Evolutionary conservation across 2,329 filamentous ascomycete species (phyloP), one percentile per base, ranked within the genome.

Genomic region (Stromatinia cepivora): DNA sequence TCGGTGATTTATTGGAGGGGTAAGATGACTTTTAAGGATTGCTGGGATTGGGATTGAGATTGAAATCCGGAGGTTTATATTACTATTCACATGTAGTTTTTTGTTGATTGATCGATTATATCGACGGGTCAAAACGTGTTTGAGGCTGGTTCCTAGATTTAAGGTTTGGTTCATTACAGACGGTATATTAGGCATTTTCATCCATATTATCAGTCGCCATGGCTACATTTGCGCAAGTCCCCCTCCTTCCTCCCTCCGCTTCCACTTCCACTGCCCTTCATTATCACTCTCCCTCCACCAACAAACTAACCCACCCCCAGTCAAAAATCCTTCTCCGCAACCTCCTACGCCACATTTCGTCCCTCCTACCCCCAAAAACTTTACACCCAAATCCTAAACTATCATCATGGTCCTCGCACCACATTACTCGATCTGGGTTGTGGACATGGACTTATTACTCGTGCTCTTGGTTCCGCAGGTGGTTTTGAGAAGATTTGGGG

Each of bases 351-450:
- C 50, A 81, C 85, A 34, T 86, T 88, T 76, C 83, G 88, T 22
- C 87, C 88, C 22, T 80, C 81, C 36, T 90, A 90, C 76, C 87
- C 87, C 9, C 76, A 78, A 80, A 81, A 66, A 83, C 80, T 90
- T 42, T 88, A 85, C 78, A 81, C 81, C 65, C 83, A 80, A 25
- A 78, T 90, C 13, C 80, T 90, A 17, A 75, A 77, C 31, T 89
- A 85, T 77, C 86, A 89, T 77, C 79, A 81, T 34, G 75, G 76
- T 71, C 28, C 80, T 74, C 70, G 76, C 13, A 76, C 75, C 3
- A 75, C 79, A 28, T 79, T 79, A 66, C 76, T 90, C 11, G 88
- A 90, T 75, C 80, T 90, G n/a, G 88, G 88, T 62, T 88, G 86
- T 73, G 88, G 88, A 4, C 87, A 88, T 71, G 88, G 87, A 31